These are phyloP conservation scores for Teunomyces pallodes DNA, from an alignment of 805 yeast genomes.

Conservation along the genomic window DNA sequence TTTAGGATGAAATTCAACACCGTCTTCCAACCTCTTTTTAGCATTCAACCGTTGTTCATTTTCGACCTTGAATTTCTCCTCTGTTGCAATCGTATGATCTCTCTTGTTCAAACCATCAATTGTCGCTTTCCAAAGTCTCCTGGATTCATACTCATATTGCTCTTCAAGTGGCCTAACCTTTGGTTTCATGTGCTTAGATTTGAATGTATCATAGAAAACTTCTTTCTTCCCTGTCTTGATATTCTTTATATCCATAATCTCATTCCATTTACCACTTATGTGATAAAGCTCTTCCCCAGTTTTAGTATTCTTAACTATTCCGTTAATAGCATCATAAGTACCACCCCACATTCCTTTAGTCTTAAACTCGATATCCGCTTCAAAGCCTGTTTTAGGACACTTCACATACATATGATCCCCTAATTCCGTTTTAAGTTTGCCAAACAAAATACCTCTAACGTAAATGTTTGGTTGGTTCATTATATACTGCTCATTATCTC, in stretches of 20 bases:
- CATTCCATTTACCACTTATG: constrained; percentile 93
- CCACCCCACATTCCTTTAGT: constrained; percentile 94
- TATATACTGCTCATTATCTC: constrained; percentile 67
- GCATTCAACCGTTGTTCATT: constrained; percentile 78
- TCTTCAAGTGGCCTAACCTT: constrained; percentile 72
- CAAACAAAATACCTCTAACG: constrained; percentile 89
- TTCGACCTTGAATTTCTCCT: constrained; percentile 84
- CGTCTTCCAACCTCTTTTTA: constrained; percentile 71
- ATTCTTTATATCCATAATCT: constrained; percentile 62
- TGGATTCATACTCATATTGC: constrained; percentile 79
- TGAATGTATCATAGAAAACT: constrained; percentile 43
- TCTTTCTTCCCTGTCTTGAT: constrained; percentile 47
- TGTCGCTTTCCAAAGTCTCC: constrained; percentile 81
- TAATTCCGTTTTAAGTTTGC: constrained; percentile 82
- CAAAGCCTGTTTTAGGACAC: constrained; percentile 55
- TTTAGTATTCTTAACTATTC: constrained; percentile 51
- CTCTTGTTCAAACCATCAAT: constrained; percentile 75
- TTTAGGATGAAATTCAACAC: constrained; percentile 77
- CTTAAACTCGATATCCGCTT: constrained; percentile 87
- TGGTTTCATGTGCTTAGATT: constrained; percentile 56
- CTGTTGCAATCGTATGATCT: constrained; percentile 82
- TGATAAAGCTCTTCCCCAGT: constrained; percentile 58
- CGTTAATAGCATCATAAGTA: constrained; percentile 84
- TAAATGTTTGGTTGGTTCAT: constrained; percentile 96
- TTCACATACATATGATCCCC: constrained; percentile 88